Base-by-base conservation (phyloP, 2,329 filamentous ascomycete species). In the Orbilia blumenaviensis region DNA sequence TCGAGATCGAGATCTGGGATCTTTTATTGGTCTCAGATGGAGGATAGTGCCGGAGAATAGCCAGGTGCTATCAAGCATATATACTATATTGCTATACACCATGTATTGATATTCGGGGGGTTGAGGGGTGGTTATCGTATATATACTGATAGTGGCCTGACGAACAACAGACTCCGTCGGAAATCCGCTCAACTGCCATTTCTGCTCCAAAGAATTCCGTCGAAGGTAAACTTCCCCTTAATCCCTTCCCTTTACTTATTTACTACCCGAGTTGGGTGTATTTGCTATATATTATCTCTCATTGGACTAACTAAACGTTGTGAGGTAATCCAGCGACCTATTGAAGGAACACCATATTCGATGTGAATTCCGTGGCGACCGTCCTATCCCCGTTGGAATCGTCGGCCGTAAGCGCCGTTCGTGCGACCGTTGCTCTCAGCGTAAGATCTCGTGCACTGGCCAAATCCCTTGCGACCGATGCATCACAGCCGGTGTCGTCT, bases 311-410 rank as follows among this genome's bases (percentile, higher is more conserved):
- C 27, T n/a, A n/a, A n/a, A n/a, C n/a, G n/a, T n/a, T n/a, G n/a
- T n/a, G n/a, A n/a, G n/a, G n/a, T n/a, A n/a, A n/a, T n/a, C n/a
- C 14, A 75, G 71, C 29, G 71, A 75, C 38, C 38, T 75, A 0
- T 48, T 75, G n/a, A 75, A 75, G 38, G 71, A 75, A 52, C 71
- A 75, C 29, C 71, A 75, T 23, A 75, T 75, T n/a, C 71, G 71
- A 44, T 75, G 71, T 58, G 71, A 75, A 42, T 75, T 75, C 56
- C 71, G 71, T 10, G 71, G 71, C 23, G 71, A 75, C 71, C 71
- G 71, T 63, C 71, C 71, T 1, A 75, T 75, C n/a, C 71, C 71
- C 21, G 58, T 75, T 21, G 71, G 63, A 38, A 50, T 75, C 38
- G 71, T 75, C 14, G 71, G 71, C 41, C 71, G 71, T 41, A 75